Evolutionary conservation across 2,329 filamentous ascomycete species (phyloP).

Genomic region (Cordyceps militaris): DNA sequence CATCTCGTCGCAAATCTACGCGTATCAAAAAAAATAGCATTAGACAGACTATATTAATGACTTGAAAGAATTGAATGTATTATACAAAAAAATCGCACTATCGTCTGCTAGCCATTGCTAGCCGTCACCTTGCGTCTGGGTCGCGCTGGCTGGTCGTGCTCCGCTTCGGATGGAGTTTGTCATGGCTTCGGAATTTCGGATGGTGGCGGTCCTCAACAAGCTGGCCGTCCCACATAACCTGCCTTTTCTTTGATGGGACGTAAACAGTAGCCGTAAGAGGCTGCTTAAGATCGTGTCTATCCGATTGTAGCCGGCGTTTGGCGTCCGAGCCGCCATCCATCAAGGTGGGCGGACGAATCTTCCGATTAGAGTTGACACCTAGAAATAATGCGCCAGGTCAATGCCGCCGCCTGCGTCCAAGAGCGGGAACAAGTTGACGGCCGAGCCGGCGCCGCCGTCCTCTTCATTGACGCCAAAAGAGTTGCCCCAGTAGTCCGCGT

Average conservation of each 20-base stretch:
- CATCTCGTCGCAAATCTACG: not conserved
- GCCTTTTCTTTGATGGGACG: not conserved
- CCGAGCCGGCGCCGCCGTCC: constrained; percentile 34
- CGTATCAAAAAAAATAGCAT: not conserved
- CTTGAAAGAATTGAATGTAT: not conserved
- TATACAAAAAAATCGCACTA: not conserved
- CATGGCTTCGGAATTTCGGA: constrained; percentile 6
- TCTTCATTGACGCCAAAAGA: constrained; percentile 28
- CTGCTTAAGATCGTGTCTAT: not conserved
- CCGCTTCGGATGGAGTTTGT: not conserved
- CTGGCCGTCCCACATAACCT: not conserved
- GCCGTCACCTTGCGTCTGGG: not conserved
- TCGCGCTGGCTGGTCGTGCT: not conserved
- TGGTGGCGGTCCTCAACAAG: not conserved
- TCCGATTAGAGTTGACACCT: not conserved
- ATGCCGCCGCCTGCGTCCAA: constrained; percentile 46
- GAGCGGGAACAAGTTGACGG: constrained; percentile 43
- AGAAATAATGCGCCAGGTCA: constrained; percentile 38
- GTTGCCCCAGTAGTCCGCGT: constrained; percentile 32
- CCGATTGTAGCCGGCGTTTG: not conserved
- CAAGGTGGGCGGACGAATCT: not conserved
- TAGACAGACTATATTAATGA: constrained; percentile 1
- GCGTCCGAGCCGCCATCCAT: not conserved
- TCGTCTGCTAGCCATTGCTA: not conserved
- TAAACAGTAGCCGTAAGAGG: not conserved